These are phyloP conservation scores for Lathyrus oleraceus DNA, from an alignment of 306 rosid genomes.

Conservation along the genomic window DNA sequence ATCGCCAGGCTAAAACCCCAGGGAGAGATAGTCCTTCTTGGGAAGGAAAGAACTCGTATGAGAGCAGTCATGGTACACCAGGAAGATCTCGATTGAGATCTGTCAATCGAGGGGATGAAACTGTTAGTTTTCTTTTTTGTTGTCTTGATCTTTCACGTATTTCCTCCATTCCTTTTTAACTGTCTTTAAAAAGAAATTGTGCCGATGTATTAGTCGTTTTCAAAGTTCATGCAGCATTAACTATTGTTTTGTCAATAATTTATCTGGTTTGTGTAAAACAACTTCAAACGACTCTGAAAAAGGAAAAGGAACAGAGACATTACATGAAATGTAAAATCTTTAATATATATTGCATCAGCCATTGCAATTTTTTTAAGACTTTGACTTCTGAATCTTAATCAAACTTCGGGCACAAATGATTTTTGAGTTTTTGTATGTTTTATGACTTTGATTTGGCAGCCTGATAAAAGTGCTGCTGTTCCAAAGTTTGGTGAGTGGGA, in stretches of 20 bases:
- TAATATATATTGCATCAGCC: slow-evolving; percentile 19
- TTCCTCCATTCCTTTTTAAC: not conserved
- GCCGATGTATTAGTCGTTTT: not conserved
- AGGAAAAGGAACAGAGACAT: not conserved
- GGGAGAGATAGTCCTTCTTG: slow-evolving; percentile 65
- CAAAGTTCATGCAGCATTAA: not conserved
- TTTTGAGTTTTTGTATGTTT: slow-evolving; percentile 17
- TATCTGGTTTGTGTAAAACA: not conserved
- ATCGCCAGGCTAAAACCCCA: slow-evolving; percentile 65
- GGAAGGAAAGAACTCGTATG: slow-evolving; percentile 71
- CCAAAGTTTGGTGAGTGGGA: slow-evolving; percentile 97
- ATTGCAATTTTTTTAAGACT: not conserved
- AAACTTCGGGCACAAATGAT: not conserved
- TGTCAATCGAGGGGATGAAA: slow-evolving; percentile 56
- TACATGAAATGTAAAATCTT: slow-evolving; percentile 15
- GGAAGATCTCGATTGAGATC: slow-evolving; percentile 72
- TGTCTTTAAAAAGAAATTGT: not conserved
- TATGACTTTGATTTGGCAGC: slow-evolving; percentile 49
- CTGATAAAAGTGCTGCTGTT: slow-evolving; percentile 86
- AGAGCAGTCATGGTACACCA: slow-evolving; percentile 72
- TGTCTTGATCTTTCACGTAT: not conserved
- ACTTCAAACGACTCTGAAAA: not conserved
- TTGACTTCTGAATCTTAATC: not conserved
- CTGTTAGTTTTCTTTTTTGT: slow-evolving; percentile 55
- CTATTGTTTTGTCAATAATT: not conserved